These are phyloP conservation scores for Paecilomyces formosus DNA, from an alignment of 2,329 filamentous ascomycete genomes.

Conservation along the genomic window DNA sequence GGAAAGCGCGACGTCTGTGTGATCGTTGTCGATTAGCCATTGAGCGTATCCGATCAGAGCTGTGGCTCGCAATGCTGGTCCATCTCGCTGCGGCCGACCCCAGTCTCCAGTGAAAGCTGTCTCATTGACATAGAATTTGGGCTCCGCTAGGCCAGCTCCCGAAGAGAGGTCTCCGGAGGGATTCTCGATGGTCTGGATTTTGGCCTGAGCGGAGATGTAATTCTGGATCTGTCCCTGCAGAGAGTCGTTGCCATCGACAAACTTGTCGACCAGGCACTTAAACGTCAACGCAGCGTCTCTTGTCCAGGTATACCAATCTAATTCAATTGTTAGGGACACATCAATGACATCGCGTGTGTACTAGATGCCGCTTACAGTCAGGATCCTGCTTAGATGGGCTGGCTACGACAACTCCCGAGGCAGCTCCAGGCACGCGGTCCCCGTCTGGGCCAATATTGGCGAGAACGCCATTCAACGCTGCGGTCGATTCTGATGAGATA, in stretches of 20 bases:
- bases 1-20: conserved; percentile 42
- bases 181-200: conserved; percentile 60
- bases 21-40: conserved; percentile 61
- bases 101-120: conserved; percentile 56
- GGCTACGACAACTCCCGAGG: conserved; percentile 47
- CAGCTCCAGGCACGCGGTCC: conserved; percentile 40
- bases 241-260: conserved; percentile 52
- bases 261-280: conserved; percentile 61
- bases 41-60: conserved; percentile 65
- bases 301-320: conserved; percentile 75
- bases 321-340: background rate
- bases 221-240: conserved; percentile 58
- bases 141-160: conserved; percentile 55
- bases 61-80: conserved; percentile 67
- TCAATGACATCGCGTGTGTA: background rate
- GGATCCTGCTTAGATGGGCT: conserved; percentile 49
- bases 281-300: conserved; percentile 65
- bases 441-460: conserved; percentile 50
- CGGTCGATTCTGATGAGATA: conserved; percentile 36
- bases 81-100: conserved; percentile 75
- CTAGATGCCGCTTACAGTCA: conserved; percentile 37
- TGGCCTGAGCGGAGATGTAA: conserved; percentile 61
- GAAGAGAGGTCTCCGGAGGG: conserved; percentile 54
- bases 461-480: conserved; percentile 46
- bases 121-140: conserved; percentile 63